Evolutionary conservation across 2,329 filamentous ascomycete species (phyloP).

Genomic region (Orbilia oligospora): DNA sequence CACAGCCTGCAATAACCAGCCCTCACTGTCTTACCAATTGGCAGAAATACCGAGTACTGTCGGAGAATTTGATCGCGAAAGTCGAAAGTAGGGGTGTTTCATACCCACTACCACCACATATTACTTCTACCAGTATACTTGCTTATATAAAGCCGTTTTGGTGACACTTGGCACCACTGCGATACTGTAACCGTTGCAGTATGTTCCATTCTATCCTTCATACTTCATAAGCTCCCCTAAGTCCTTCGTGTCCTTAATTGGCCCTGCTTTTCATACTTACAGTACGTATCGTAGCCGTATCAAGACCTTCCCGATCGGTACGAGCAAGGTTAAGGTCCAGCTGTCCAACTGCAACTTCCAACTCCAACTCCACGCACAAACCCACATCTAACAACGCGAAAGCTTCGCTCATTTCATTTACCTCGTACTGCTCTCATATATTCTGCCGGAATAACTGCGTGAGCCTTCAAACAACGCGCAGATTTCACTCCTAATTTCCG

Average conservation of each 20-base stretch:
- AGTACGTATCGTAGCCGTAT: not conserved
- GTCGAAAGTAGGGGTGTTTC: not conserved
- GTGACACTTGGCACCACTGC: constrained; percentile 17
- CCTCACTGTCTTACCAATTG: not conserved
- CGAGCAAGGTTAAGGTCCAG: constrained; percentile 35
- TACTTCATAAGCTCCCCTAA: not conserved
- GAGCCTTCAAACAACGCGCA: not conserved
- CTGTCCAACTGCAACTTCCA: constrained; percentile 31
- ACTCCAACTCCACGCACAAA: constrained; percentile 24
- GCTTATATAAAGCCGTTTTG: not conserved
- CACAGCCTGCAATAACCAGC: not conserved
- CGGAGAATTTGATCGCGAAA: not conserved
- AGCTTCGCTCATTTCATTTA: constrained; percentile 2
- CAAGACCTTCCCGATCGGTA: constrained; percentile 39
- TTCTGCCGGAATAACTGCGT: not conserved
- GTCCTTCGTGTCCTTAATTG: constrained; percentile 8
- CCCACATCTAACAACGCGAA: constrained; percentile 54
- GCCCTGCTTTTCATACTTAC: not conserved
- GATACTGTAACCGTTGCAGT: constrained; percentile 11
- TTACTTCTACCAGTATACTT: not conserved
- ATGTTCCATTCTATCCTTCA: not conserved
- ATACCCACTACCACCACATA: not conserved
- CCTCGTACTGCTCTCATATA: not conserved
- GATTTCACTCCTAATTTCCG: not conserved
- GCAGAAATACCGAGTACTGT: not conserved